phyloP scores from a whole-genome alignment of 2,329 filamentous ascomycete genomes.

The Trichoderma cornu-damae region DNA sequence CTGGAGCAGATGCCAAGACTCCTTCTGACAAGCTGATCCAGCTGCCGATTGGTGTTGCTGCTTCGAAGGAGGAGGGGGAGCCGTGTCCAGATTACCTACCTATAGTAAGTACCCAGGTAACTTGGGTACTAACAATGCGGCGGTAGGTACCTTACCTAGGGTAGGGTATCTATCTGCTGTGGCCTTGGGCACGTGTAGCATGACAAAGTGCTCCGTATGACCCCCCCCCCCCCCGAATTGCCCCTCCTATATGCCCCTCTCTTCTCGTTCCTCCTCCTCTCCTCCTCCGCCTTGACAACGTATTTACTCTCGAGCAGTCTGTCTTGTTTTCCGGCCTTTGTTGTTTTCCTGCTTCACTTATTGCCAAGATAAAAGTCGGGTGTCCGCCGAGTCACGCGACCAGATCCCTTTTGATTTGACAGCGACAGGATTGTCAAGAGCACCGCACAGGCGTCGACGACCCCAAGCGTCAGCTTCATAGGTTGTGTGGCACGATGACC shows the following conservation, averaged over 20 bases:
- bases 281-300: not conserved
- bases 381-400: not conserved
- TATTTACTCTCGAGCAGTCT: not conserved
- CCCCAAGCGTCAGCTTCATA: not conserved
- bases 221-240: not conserved
- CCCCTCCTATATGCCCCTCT: conserved; percentile 12
- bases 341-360: not conserved
- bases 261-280: not conserved
- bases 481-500: conserved; percentile 40
- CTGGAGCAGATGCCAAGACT: conserved; percentile 8
- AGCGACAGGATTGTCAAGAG: not conserved
- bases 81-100: not conserved
- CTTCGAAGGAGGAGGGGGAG: not conserved
- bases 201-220: not conserved
- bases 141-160: no score
- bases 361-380: not conserved
- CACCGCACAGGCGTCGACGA: not conserved
- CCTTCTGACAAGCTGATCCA: conserved; percentile 11
- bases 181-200: no score
- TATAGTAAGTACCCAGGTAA: no score
- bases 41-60: conserved; percentile 6
- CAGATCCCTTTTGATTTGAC: not conserved
- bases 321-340: not conserved
- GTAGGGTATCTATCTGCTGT: no score
- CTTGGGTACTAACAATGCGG: no score